Base-by-base conservation (phyloP, 1,139 yeast genomes). In the Zygosaccharomyces pseudobailii region DNA sequence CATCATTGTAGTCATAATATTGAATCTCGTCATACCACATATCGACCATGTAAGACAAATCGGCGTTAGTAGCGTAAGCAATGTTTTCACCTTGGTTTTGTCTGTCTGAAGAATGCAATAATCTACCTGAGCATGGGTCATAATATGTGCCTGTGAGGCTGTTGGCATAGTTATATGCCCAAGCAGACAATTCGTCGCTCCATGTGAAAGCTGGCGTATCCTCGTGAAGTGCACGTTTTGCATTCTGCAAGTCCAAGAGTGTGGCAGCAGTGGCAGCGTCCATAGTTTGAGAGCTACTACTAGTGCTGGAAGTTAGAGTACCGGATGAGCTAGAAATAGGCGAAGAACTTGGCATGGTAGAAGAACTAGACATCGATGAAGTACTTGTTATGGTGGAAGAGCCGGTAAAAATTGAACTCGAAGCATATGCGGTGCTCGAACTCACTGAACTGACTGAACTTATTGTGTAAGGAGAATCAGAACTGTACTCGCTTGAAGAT, bases 11-110 rank as follows among this genome's bases (percentile, higher is more conserved):
- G 65, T 75, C 67, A 67, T 81, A 83, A 49, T 64, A 52, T n/a
- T 58, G 49, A 55, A 79, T 80, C 68, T 82, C 88, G 53, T 71
- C 66, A 65, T 82, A 82, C 88, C 88, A 82, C 31, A 82, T 79
- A 52, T 78, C 80, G 36, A 81, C 83, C 31, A 74, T 55, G 28
- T 65, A 71, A 7, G 76, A 71, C 65, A 42, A 80, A 70, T 65
- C 75, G 27, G 66, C 63, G 23, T 73, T 72, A 56, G 72, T 73
- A 22, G 51, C 49, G 36, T 56, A 58, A 34, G 84, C 83, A 59
- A 80, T 71, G 67, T 80, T 80, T 62, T 80, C 85, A 63, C 85
- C 85, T 59, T 76, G 78, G 40, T 75, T 67, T 20, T 77, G 78
- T 27, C 64, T 61, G 61, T 52, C 70, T 42, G 83, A 82, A n/a